Evolutionary conservation across 768 basidiomycete species (phyloP).

Genomic region (Lactarius indigo): DNA sequence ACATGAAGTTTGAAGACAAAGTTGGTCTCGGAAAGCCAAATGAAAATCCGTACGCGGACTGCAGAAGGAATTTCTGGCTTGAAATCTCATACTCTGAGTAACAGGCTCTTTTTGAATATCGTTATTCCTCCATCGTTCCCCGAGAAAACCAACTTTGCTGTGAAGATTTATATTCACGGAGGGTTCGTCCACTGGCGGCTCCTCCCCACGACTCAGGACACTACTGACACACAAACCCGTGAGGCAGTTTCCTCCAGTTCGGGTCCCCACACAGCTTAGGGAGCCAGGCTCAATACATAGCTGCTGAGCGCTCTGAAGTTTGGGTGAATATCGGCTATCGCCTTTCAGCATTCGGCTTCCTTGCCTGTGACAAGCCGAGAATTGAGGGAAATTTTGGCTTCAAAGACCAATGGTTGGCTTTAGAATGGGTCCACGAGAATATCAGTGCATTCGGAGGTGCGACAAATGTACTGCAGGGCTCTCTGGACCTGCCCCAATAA

Average conservation of each 20-base stretch:
- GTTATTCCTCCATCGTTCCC: constrained; percentile 51
- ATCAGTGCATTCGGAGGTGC: constrained; percentile 67
- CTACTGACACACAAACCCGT: background rate
- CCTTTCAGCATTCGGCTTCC: constrained; percentile 71
- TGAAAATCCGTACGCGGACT: constrained; percentile 57
- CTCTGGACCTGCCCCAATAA: background rate
- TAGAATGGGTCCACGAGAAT: constrained; percentile 70
- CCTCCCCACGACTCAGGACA: background rate
- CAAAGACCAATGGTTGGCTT: constrained; percentile 77
- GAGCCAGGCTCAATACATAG: constrained; percentile 63
- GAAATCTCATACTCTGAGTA: background rate
- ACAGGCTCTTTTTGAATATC: constrained; percentile 64
- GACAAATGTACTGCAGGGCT: background rate
- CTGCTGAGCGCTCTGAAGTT: constrained; percentile 61
- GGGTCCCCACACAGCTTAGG: constrained; percentile 65
- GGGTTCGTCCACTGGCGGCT: constrained; percentile 41
- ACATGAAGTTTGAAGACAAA: constrained; percentile 49
- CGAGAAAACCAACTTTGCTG: constrained; percentile 49
- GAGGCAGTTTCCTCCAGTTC: constrained; percentile 66
- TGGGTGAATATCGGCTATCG: constrained; percentile 79
- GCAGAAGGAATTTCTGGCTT: too few relatives aligned
- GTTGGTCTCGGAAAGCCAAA: constrained; percentile 64
- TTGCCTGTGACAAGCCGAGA: constrained; percentile 59
- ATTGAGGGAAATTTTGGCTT: constrained; percentile 77
- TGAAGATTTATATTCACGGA: constrained; percentile 75